Base-by-base conservation (phyloP, 2,329 filamentous ascomycete genomes). In the Thielaviopsis cerberus region DNA sequence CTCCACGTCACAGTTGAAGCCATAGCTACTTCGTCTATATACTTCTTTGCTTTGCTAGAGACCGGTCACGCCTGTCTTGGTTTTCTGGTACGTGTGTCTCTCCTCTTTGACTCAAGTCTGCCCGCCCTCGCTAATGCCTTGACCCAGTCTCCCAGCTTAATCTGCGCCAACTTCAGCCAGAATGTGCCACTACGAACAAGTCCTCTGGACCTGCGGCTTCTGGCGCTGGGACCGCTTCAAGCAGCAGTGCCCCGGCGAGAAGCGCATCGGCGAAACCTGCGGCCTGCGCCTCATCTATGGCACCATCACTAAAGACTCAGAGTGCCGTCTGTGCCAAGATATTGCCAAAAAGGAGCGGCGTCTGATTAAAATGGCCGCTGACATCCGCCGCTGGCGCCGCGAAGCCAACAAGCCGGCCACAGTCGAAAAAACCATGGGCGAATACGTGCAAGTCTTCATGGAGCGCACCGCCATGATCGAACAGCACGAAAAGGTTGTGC, bases 111-210 rank as follows among this genome's bases (percentile, higher is more conserved):
- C 11, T 30, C 27, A 11, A 30, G 27, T 30, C 27, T 30, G 27
- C 27, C 11, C 27, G 5, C 27, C 5, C 27, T 30, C 27, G 27
- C 27, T 30, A 30, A n/a, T n/a, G n/a, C n/a, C n/a, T n/a, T n/a
- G n/a, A n/a, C n/a, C n/a, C n/a, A n/a, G n/a, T n/a, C n/a, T n/a
- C n/a, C n/a, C n/a, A n/a, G n/a, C n/a, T n/a, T n/a, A n/a, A n/a
- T n/a, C n/a, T n/a, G n/a, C n/a, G n/a, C n/a, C n/a, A n/a, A n/a
- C n/a, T n/a, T n/a, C n/a, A n/a, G n/a, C 59, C 58, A 57, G 58
- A 65, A 95, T 97, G 91, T 96, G 91, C 75, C 96, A 92, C 77
- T 97, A 90, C 76, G 89, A 96, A 67, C 86, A 91, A 72, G 88
- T 85, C 70, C 79, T 81, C 65, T 95, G 86, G 79, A 71, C 71